Base-by-base conservation (phyloP, 1,284 basidiomycete genomes). In the Apiotrichum montevideense region DNA sequence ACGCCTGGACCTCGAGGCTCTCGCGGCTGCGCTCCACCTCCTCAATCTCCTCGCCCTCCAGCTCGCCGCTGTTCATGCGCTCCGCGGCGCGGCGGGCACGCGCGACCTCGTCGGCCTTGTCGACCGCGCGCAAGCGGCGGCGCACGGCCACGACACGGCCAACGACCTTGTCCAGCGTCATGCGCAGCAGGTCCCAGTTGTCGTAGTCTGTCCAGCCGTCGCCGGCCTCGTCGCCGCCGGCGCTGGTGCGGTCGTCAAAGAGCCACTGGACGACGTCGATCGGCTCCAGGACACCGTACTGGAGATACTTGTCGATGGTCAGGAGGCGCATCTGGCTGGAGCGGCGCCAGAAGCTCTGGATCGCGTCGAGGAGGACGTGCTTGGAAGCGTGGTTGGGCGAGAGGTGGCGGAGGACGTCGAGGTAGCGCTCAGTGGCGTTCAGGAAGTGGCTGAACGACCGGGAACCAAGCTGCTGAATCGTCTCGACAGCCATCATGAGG, bases 401-500 rank as follows among this genome's bases (percentile, higher is more conserved):
- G 45, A 98, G 79, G 52, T 82, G 82, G 15, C 92, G 87, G 7
- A 98, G 81, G 0, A 98, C 79, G 10, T 85, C 83, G n/a, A 98
- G 85, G 75, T 98, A 98, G 6, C 91, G 86, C 74, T 99, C 96
- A 61, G 98, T 91, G 6, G 94, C 93, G 74, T 98, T 98, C 62
- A 98, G 84, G 69, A 98, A 87, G 75, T 99, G 96, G 0, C 94
- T 98, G 80, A 99, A 98, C 2, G 93, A 97, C 15, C 95, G 86
- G 9, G 88, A 86, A 50, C 96, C 96, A 55, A 98, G 88, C 68
- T 88, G 85, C 6, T 98, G 82, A 2, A 98, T 82, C 10, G 87
- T 89, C 70, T 98, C 93, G 47, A 92, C 82, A n/a, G 88, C 83
- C 64, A 98, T 86, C 47, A 87, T 85, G 40, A 88, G 84, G 45